These are phyloP conservation scores for Diaporthe nobilis DNA, from an alignment of 2,329 filamentous ascomycete species.

Conservation along the genomic window DNA sequence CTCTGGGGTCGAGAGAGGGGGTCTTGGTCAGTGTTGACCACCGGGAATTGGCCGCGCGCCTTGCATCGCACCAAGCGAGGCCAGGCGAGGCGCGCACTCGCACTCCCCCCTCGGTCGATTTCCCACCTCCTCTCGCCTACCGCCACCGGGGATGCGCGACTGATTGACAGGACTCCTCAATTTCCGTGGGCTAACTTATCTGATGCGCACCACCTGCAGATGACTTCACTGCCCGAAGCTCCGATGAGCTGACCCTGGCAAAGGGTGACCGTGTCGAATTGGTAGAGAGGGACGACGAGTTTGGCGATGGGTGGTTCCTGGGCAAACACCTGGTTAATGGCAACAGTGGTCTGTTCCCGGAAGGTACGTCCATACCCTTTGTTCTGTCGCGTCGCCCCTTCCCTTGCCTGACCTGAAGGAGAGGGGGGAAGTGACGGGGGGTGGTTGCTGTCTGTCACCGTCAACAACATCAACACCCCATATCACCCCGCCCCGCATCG, in stretches of 20 bases:
- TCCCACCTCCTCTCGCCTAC: slow-evolving; percentile 20
- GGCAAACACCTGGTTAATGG: slow-evolving; percentile 81
- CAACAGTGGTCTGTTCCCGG: slow-evolving; percentile 84
- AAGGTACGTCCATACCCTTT: slow-evolving; percentile 69
- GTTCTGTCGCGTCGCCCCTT: slow-evolving; percentile 25
- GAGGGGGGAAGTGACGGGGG: background rate
- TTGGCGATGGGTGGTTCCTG: slow-evolving; percentile 89
- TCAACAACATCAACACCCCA: background rate
- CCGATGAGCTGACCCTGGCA: slow-evolving; percentile 89
- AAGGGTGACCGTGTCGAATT: slow-evolving; percentile 89
- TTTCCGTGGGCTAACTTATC: slow-evolving; percentile 37
- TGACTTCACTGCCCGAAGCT: slow-evolving; percentile 91
- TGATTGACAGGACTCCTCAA: slow-evolving; percentile 36
- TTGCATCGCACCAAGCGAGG: slow-evolving; percentile 15
- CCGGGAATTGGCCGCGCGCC: slow-evolving; percentile 37
- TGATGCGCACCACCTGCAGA: slow-evolving; percentile 65
- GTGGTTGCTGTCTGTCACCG: background rate
- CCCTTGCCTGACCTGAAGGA: background rate
- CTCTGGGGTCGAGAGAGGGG: slow-evolving; percentile 30
- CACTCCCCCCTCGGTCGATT: slow-evolving; percentile 22
- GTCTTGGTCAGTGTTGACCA: slow-evolving; percentile 32
- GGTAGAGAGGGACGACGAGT: slow-evolving; percentile 88
- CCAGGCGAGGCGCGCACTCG: slow-evolving; percentile 23
- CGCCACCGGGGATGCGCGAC: slow-evolving; percentile 19
- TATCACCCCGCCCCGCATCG: background rate